Percentiles rank a stretch among this genome's conserved stretches.
Conservation (phyloP, 1,284 basidiomycete species). For the Puccinia triticina region DNA sequence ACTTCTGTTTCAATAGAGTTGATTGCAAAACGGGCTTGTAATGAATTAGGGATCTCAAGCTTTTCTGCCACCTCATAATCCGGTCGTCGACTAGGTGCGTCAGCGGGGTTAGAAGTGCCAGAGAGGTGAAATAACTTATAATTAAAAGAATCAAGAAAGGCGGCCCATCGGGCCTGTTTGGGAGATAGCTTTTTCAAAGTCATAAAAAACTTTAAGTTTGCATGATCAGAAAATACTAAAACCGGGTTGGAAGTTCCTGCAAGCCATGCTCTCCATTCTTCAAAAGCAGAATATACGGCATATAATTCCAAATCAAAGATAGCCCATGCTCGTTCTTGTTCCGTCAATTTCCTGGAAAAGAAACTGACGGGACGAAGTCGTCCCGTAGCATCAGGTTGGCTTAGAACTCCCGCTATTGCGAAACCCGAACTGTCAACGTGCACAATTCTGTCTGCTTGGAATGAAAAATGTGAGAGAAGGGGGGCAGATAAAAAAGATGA, state of each 20-base stretch:
- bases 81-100: background rate
- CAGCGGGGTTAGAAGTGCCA: conserved; percentile 8
- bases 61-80: conserved; percentile 20
- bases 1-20: no score
- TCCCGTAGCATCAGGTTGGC: conserved; percentile 11
- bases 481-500: conserved; percentile 4
- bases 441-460: background rate
- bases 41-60: background rate
- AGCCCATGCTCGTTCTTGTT: no score
- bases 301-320: no score
- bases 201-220: conserved; percentile 29
- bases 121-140: conserved; percentile 12
- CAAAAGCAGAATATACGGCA: no score
- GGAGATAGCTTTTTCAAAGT: background rate
- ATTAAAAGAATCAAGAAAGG: conserved; percentile 17
- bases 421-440: conserved; percentile 41
- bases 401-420: conserved; percentile 22
- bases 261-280: no score
- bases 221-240: conserved; percentile 38
- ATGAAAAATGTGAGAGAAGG: conserved; percentile 21
- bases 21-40: no score
- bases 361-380: conserved; percentile 7
- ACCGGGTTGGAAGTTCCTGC: conserved; percentile 8
- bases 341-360: conserved; percentile 23
- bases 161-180: conserved; percentile 20